These are phyloP conservation scores for Magnolia changhungtana DNA, from an alignment of 164 flowering plant species.

Conservation along the genomic window DNA sequence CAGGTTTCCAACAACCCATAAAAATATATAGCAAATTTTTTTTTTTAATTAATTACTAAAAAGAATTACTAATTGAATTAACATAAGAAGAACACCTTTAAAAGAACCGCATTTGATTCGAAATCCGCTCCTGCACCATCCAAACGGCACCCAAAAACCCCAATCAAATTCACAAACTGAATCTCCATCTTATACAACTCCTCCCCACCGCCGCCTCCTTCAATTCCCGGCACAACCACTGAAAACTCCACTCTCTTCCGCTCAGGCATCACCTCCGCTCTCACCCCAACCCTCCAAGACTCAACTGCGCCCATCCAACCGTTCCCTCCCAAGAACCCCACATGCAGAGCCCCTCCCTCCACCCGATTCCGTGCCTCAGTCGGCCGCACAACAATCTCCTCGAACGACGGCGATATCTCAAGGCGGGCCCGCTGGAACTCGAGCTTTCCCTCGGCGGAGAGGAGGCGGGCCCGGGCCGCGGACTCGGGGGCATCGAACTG, in stretches of 20 bases:
- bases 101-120: constrained; percentile 47
- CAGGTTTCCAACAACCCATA: no score
- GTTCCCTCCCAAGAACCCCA: constrained; percentile 48
- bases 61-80: neutral
- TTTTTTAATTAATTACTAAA: no score
- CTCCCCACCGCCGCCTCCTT: constrained; percentile 11
- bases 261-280: constrained; percentile 72
- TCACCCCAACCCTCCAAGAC: constrained; percentile 50
- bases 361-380: constrained; percentile 32
- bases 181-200: constrained; percentile 60
- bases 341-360: constrained; percentile 39
- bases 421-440: constrained; percentile 43
- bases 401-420: constrained; percentile 36
- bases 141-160: constrained; percentile 43
- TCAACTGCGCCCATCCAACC: constrained; percentile 47
- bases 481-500: constrained; percentile 61
- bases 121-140: constrained; percentile 12
- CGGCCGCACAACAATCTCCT: constrained; percentile 64
- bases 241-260: constrained; percentile 59
- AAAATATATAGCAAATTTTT: no score
- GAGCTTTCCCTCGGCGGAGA: constrained; percentile 40
- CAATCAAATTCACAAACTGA: constrained; percentile 54
- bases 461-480: constrained; percentile 31
- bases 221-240: constrained; percentile 24
- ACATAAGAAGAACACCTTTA: constrained; percentile 44